Base-by-base conservation (phyloP, 1,284 basidiomycete genomes). In the Paramarasmius palmivorus region DNA sequence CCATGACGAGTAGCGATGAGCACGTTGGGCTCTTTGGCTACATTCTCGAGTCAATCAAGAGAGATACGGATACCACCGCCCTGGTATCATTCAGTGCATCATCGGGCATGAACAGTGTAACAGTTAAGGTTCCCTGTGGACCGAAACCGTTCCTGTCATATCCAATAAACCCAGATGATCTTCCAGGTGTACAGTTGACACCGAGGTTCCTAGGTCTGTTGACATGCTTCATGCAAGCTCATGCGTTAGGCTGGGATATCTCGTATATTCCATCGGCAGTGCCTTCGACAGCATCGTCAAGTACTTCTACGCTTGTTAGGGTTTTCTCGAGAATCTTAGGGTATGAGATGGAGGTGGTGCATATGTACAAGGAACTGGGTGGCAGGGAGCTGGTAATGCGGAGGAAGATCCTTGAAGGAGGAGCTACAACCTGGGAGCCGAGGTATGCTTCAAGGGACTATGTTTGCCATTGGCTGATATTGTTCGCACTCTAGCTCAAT, bases 351-450 rank as follows among this genome's bases (percentile, higher is more conserved):
- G 83, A 85, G 56, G 76, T 76, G 7, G 64, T 84, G 12, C 82
- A 86, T 59, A 72, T 86, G 71, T 87, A 85, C 64, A 87, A 85
- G 65, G 83, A 87, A 58, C 66, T 86, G 3, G 82, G 84, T n/a
- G 84, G 84, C 3, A 64, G 84, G 15, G 84, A 86, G 67, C 63
- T 87, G 15, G 61, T 85, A 17, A 85, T 86, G 83, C 69, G 84
- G 34, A 64, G 84, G 36, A 75, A 72, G 60, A 78, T 86, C 44
- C 37, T 50, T 9, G 67, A 74, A 49, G 75, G 73, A n/a, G 83
- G 82, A 15, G 78, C 81, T 9, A 86, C 84, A 2, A 73, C 69
- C 40, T 86, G 84, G 83, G 80, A 83, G 61, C 79, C 84, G 1
- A 85, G 83, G 82, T 82, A 55, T 41, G 65, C 58, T 25, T 22